Conservation (phyloP, 305 asterid species). For the Fraxinus baroniana region DNA sequence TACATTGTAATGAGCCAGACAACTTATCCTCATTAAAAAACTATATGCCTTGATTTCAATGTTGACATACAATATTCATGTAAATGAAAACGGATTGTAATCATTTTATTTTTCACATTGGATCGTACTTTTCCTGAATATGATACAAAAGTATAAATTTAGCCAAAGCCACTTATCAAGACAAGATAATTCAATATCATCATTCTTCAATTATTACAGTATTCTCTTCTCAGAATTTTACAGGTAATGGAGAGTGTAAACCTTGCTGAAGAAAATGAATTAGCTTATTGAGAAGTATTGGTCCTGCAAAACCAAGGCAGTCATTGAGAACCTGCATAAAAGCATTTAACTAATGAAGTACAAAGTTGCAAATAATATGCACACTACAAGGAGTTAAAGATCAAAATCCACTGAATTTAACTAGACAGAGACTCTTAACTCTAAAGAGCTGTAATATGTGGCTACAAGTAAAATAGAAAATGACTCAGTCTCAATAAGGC, state of each 20-base stretch:
- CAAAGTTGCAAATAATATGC: not conserved
- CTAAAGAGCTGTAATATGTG: not conserved
- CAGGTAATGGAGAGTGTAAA: slow-evolving; percentile 26
- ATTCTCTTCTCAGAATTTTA: slow-evolving; percentile 6
- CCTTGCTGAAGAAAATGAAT: slow-evolving; percentile 94
- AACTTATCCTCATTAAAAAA: not conserved
- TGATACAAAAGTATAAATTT: not conserved
- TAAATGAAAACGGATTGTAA: not conserved
- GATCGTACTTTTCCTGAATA: not conserved
- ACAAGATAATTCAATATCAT: not conserved
- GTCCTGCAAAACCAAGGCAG: slow-evolving; percentile 91
- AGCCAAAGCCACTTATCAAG: slow-evolving; percentile 1
- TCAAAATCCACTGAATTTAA: not conserved
- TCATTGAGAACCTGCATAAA: slow-evolving; percentile 84
- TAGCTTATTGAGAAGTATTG: slow-evolving; percentile 84
- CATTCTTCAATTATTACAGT: not conserved
- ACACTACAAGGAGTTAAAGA: not conserved
- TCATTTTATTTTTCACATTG: not conserved
- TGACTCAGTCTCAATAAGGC: not conserved
- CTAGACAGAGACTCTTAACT: not conserved
- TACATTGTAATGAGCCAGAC: not conserved
- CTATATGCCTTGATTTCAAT: not conserved
- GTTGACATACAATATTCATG: not conserved
- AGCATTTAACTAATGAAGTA: not conserved
- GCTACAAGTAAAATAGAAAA: not conserved